These are phyloP conservation scores for Cryptococcus sp. DNA, from an alignment of 1,284 basidiomycete genomes.

Conservation along the genomic window DNA sequence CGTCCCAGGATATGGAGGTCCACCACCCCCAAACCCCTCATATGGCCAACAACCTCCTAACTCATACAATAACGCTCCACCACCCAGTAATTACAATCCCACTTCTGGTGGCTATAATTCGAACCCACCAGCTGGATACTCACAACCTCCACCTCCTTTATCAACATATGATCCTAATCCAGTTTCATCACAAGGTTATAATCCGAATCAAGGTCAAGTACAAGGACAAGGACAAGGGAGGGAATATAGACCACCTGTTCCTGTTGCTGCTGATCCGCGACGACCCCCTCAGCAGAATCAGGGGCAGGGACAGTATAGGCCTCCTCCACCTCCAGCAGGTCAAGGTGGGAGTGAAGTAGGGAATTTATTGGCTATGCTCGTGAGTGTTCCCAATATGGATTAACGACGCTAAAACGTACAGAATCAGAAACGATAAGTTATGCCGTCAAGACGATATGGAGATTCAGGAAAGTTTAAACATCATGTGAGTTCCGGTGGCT, in stretches of 20 bases:
- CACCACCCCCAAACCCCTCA: slow-evolving; percentile 1
- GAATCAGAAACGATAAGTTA: too few relatives aligned
- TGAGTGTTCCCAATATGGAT: slow-evolving; percentile 4
- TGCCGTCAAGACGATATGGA: too few relatives aligned
- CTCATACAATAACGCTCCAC: slow-evolving; percentile 1
- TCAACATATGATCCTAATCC: background rate
- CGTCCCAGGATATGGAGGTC: background rate
- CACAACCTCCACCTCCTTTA: background rate
- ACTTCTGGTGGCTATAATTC: background rate
- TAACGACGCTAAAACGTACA: too few relatives aligned
- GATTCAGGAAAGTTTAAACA: too few relatives aligned
- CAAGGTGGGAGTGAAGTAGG: slow-evolving; percentile 13
- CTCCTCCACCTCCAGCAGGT: background rate
- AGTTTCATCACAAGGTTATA: slow-evolving; percentile 1
- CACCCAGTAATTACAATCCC: too few relatives aligned
- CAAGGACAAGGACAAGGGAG: slow-evolving; percentile 4
- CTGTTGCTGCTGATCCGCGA: background rate
- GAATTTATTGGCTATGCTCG: slow-evolving; percentile 17
- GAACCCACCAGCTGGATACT: background rate
- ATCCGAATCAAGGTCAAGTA: background rate
- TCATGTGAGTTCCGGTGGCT: too few relatives aligned
- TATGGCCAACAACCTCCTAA: background rate
- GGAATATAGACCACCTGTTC: background rate
- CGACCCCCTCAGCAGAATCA: background rate
- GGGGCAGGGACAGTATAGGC: background rate